Conservation (phyloP, 116 monocot species). For the Papilionanthe hybrid region DNA sequence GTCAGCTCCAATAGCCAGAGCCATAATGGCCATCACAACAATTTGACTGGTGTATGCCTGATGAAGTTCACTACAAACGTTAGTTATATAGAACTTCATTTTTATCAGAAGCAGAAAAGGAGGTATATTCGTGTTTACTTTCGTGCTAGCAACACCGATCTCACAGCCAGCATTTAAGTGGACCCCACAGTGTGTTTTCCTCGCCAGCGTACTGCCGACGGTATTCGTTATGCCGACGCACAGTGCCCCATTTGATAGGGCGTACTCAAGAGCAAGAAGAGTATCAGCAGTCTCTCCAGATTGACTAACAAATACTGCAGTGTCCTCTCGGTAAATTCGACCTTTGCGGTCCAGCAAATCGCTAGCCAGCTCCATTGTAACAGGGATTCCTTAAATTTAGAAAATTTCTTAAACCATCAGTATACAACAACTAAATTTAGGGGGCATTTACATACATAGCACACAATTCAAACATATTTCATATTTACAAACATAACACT, state of each 20-base stretch:
- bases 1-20: slow-evolving; percentile 93
- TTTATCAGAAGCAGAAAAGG: background rate
- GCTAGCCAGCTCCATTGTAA: slow-evolving; percentile 92
- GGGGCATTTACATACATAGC: no score
- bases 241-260: slow-evolving; percentile 76
- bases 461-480: no score
- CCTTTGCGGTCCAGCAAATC: slow-evolving; percentile 87
- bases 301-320: slow-evolving; percentile 93
- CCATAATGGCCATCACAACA: slow-evolving; percentile 87
- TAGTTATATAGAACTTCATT: background rate
- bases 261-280: slow-evolving; percentile 87
- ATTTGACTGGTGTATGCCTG: slow-evolving; percentile 99
- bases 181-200: slow-evolving; percentile 94
- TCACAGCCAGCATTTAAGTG: slow-evolving; percentile 99
- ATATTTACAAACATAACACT: no score
- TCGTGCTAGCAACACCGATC: slow-evolving; percentile 96
- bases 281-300: slow-evolving; percentile 99
- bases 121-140: slow-evolving; percentile 30
- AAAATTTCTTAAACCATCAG: slow-evolving; percentile 11
- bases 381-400: slow-evolving; percentile 59
- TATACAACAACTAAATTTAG: background rate
- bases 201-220: slow-evolving; percentile 85
- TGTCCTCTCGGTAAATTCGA: slow-evolving; percentile 89
- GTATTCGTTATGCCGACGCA: slow-evolving; percentile 99
- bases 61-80: slow-evolving; percentile 2